These are phyloP conservation scores for Fusarium sarcochroum DNA, from an alignment of 2,329 filamentous ascomycete species.

Conservation along the genomic window DNA sequence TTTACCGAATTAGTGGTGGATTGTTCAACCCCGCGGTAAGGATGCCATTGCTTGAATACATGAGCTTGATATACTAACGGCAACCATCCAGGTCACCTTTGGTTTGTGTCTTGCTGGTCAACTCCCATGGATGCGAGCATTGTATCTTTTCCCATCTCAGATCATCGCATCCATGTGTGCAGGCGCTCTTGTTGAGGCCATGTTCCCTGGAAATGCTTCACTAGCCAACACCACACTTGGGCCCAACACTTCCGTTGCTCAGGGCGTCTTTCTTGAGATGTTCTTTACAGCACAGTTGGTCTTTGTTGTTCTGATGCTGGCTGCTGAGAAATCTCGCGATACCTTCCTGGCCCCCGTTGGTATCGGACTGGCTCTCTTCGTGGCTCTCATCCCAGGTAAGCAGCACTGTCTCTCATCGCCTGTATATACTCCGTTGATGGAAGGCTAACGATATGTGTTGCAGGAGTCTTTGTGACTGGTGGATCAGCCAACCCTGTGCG, in stretches of 20 bases:
- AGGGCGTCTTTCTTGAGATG: slow-evolving; percentile 74
- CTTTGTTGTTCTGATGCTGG: slow-evolving; percentile 75
- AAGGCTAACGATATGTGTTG: slow-evolving; percentile 43
- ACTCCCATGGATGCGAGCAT: slow-evolving; percentile 35
- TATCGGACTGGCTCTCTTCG: slow-evolving; percentile 77
- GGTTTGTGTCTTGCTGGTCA: slow-evolving; percentile 40
- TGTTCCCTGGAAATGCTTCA: slow-evolving; percentile 67
- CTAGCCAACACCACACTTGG: slow-evolving; percentile 66
- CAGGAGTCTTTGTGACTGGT: slow-evolving; percentile 53
- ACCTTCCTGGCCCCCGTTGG: slow-evolving; percentile 78
- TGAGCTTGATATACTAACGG: neutral
- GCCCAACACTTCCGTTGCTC: slow-evolving; percentile 62
- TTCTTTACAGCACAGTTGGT: slow-evolving; percentile 73
- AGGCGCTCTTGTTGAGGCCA: slow-evolving; percentile 66
- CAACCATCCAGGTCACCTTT: slow-evolving; percentile 34
- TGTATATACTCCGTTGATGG: slow-evolving; percentile 29
- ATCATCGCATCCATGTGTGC: slow-evolving; percentile 69
- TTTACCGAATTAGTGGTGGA: slow-evolving; percentile 65
- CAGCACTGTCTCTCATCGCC: rapidly evolving
- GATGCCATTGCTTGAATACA: rapidly evolving
- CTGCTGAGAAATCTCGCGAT: slow-evolving; percentile 77
- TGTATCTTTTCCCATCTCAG: slow-evolving; percentile 66
- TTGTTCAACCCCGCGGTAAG: slow-evolving; percentile 57
- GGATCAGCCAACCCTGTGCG: slow-evolving; percentile 62
- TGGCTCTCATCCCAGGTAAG: slow-evolving; percentile 58